Evolutionary conservation across 805 yeast species (phyloP), one percentile per base, ranked within the genome.

Genomic region (Suhomyces vadensis): DNA sequence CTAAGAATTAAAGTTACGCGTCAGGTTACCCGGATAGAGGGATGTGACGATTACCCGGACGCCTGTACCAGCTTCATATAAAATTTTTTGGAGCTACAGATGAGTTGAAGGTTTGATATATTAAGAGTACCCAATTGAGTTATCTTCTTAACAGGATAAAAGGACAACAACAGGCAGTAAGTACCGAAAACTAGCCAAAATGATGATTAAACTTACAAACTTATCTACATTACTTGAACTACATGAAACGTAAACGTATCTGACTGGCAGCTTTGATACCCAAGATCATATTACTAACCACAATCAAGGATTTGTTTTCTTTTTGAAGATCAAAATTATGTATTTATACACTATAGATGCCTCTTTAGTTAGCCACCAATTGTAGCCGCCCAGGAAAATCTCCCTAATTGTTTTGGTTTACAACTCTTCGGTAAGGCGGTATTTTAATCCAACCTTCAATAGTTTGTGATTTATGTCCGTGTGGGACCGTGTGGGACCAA

Each of bases 171-270:
- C 16, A 29, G 16, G 20, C 14, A 14, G 33, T 29, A 29, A 29
- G 33, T 29, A n/a, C n/a, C n/a, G 16, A 14, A n/a, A 14, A 9
- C 19, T 8, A n/a, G 16, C 20, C 33, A 10, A 29, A 29, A 20
- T 38, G 41, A 38, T 38, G 41, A 38, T 38, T 10, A n/a, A 38
- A 38, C 8, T 27, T 21, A 29, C 16, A 46, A 33, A 44, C 49
- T 50, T 50, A 50, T 50, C 54, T 50, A 50, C 54, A 50, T 50
- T 50, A 50, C 47, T 50, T 50, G 54, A 50, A 37, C 38, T 25
- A 33, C 38, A 20, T 41, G 43, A 37, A 42, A 42, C 16, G 13
- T 29, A 13, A 38, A 20, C 11, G 7, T 38, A 20, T 38, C 41
- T 38, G 41, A 38, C 11, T 38, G 33, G 33, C 33, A 16, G 20